These are phyloP conservation scores for Athelia psychrophila DNA, from an alignment of 1,284 basidiomycete genomes.

Conservation along the genomic window DNA sequence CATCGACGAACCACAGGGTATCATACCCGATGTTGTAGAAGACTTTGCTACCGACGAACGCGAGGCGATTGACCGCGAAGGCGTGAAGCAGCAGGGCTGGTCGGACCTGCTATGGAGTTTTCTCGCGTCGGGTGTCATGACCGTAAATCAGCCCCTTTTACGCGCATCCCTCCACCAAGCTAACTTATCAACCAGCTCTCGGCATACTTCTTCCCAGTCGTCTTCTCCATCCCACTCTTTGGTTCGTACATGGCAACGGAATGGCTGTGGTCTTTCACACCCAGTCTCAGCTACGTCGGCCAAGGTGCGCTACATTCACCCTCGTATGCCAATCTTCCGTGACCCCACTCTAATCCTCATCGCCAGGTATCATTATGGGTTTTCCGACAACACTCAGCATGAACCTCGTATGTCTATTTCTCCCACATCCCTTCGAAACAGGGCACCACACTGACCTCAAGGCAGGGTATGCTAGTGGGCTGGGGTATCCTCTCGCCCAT, in stretches of 20 bases:
- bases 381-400: constrained; percentile 92
- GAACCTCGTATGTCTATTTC: constrained; percentile 73
- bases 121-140: constrained; percentile 63
- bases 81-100: constrained; percentile 67
- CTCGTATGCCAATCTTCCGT: constrained; percentile 4
- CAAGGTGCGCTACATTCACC: constrained; percentile 54
- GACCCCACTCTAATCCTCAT: not conserved
- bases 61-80: constrained; percentile 37
- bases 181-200: constrained; percentile 46
- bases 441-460: constrained; percentile 2
- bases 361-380: constrained; percentile 93
- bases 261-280: constrained; percentile 96
- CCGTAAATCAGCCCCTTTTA: constrained; percentile 46
- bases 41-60: constrained; percentile 25
- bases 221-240: constrained; percentile 92
- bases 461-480: constrained; percentile 88
- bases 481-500: constrained; percentile 92
- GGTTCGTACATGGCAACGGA: constrained; percentile 81
- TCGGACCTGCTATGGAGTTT: constrained; percentile 75
- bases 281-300: constrained; percentile 88
- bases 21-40: not conserved
- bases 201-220: constrained; percentile 84
- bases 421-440: not conserved
- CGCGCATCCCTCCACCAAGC: not conserved
- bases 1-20: constrained; percentile 24